Evolutionary conservation across 192 early-diverging fungal genomes (phyloP).

Genomic region (Radiomyces spectabilis): DNA sequence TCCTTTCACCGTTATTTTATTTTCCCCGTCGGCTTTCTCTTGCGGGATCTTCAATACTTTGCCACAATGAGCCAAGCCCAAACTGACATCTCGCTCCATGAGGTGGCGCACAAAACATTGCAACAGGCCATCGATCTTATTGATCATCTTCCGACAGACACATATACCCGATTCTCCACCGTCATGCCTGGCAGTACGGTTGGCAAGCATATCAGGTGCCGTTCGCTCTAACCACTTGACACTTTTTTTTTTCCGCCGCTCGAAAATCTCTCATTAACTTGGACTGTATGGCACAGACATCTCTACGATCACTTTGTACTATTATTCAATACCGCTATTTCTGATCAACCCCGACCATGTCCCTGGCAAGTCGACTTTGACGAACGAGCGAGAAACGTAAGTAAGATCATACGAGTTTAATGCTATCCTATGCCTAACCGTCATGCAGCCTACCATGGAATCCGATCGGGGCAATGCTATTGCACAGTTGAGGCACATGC

Average conservation of each 20-base stretch:
- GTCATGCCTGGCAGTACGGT: conserved; percentile 37
- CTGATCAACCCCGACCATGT: conserved; percentile 5
- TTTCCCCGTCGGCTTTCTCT: not conserved
- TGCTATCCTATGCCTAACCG: no score
- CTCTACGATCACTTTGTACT: conserved; percentile 38
- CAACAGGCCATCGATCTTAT: conserved; percentile 25
- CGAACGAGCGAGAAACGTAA: conserved; percentile 35
- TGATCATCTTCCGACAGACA: conserved; percentile 15
- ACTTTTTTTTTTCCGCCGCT: not conserved
- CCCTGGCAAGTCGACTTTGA: conserved; percentile 38
- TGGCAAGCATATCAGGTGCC: conserved; percentile 42
- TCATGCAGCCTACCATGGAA: conserved; percentile 34
- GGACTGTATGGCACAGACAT: conserved; percentile 14
- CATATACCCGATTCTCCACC: conserved; percentile 26
- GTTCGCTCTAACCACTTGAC: not conserved
- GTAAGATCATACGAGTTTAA: not conserved
- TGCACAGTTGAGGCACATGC: conserved; percentile 14
- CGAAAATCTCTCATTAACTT: not conserved
- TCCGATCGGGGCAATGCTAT: conserved; percentile 29
- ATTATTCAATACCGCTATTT: no score
- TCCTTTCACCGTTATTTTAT: no score
- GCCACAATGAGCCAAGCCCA: not conserved
- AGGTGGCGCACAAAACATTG: conserved; percentile 10
- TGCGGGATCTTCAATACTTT: no score
- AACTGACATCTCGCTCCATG: not conserved